phyloP scores from a whole-genome alignment of 352 stramenopile genomes.

The Peronospora belbahrii region DNA sequence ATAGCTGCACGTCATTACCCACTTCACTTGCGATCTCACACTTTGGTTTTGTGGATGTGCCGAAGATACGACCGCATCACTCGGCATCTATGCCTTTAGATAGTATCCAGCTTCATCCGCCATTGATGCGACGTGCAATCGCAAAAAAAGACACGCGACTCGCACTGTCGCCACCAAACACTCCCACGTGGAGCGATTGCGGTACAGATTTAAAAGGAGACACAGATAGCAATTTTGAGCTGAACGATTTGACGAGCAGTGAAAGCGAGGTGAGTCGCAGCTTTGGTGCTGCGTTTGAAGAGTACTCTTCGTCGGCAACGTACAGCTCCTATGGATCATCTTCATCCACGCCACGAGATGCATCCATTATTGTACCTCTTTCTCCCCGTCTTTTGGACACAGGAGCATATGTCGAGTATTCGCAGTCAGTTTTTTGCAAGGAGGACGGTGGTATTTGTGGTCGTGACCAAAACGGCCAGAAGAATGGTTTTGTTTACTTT shows the following conservation, averaged over 20 bases:
- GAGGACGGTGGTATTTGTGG: constrained; percentile 70
- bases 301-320: constrained; percentile 15
- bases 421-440: constrained; percentile 66
- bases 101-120: constrained; percentile 2
- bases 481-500: constrained; percentile 86
- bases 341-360: constrained; percentile 13
- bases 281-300: constrained; percentile 16
- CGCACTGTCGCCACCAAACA: constrained; percentile 20
- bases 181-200: constrained; percentile 16
- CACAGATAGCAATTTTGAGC: constrained; percentile 34
- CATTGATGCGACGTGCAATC: constrained; percentile 1
- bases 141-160: constrained; percentile 9
- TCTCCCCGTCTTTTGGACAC: constrained; percentile 51
- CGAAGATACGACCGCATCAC: constrained; percentile 4
- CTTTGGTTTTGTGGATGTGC: not conserved
- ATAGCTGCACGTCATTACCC: constrained; percentile 31
- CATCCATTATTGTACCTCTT: constrained; percentile 19
- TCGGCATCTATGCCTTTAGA: constrained; percentile 14
- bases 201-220: constrained; percentile 13
- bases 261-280: constrained; percentile 18
- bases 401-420: constrained; percentile 31
- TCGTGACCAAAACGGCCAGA: constrained; percentile 43
- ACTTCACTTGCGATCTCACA: constrained; percentile 24
- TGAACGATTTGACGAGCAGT: constrained; percentile 24
- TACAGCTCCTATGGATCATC: constrained; percentile 13